phyloP scores from a whole-genome alignment of 225 moss, liverwort and hornwort genomes.

The Marchantia polymorpha region DNA sequence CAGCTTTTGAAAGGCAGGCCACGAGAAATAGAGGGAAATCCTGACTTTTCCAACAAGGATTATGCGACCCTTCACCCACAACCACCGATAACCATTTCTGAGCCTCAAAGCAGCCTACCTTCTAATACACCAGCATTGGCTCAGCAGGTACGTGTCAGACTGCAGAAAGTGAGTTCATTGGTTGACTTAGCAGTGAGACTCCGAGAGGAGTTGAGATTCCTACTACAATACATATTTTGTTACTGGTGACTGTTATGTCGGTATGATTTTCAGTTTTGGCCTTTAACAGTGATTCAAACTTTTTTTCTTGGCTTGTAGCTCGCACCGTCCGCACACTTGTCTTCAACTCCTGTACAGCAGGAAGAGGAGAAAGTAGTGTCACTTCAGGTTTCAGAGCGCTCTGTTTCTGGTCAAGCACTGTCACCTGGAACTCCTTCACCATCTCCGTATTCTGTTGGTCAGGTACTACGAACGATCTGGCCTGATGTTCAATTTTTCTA shows the following conservation, averaged over 20 bases:
- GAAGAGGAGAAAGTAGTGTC: slow-evolving; percentile 55
- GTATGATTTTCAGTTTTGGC: too few species aligned
- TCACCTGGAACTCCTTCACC: slow-evolving; percentile 46
- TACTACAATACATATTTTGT: too few species aligned
- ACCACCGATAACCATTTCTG: slow-evolving; percentile 38
- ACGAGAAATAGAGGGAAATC: slow-evolving; percentile 83
- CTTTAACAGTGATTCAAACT: not conserved
- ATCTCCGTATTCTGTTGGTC: slow-evolving; percentile 64
- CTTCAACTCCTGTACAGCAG: slow-evolving; percentile 30
- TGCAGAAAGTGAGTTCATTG: not conserved
- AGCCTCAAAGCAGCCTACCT: slow-evolving; percentile 33
- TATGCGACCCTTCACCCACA: slow-evolving; percentile 55
- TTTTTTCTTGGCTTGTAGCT: slow-evolving; percentile 26
- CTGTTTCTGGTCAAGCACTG: slow-evolving; percentile 54
- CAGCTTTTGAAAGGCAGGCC: slow-evolving; percentile 80
- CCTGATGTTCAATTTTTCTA: not conserved
- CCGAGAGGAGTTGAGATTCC: too few species aligned
- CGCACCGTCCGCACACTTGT: slow-evolving; percentile 32
- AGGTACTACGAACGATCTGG: slow-evolving; percentile 40
- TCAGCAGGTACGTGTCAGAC: slow-evolving; percentile 40
- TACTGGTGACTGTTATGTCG: too few species aligned
- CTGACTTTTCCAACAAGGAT: slow-evolving; percentile 92
- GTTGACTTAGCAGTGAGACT: not conserved
- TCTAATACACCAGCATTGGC: slow-evolving; percentile 48
- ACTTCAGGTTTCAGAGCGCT: slow-evolving; percentile 50